Base-by-base conservation (phyloP, 139 green algal species). In the Chlorella sp. region DNA sequence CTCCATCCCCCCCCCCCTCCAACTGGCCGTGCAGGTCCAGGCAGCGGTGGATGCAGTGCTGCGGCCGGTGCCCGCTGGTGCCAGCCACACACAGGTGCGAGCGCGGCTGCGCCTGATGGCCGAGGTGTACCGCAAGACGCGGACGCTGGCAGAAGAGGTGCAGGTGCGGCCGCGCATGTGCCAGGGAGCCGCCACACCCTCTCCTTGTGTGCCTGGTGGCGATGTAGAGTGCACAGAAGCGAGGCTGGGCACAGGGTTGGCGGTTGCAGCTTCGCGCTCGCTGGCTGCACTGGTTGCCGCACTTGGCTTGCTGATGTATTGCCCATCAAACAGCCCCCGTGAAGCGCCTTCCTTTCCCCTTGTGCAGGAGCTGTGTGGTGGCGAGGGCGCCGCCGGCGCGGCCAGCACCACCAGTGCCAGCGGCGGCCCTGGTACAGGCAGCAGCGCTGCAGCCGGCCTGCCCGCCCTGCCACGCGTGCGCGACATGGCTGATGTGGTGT, bases 41-140 rank as follows among this genome's bases (percentile, higher is more conserved):
- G 76, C 83, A 5, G 88, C 83, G 3, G 73, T 95, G 48, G 87
- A 92, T 58, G 48, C 77, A 36, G 76, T 89, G 90, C 85, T 94
- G 84, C 62, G 62, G 20, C 70, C 51, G 36, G 87, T 87, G 51
- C n/a, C 60, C 14, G 41, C 54, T 0, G 56, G 44, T 4, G 87
- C 73, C 16, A 26, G 44, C 40, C 69, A 68, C 24, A 83, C 84
- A 32, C 38, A 41, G 64, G 83, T 92, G 81, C 90, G 88, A 44
- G 60, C 73, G 38, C 75, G 87, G 70, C 84, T 95, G 69, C 87
- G 85, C 73, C 87, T 93, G 85, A 68, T 93, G 74, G 87, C 85
- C 9, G 92, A 93, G 60, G 90, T 88, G 28, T 92, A 92, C 84
- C 76, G 83, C 77, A 86, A 85, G 74, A 92, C 88, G 8, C 38